Percentiles rank a stretch among this genome's conserved stretches.
Conservation (phyloP, 179 eudicot species). For the Spinacia oleracea region DNA sequence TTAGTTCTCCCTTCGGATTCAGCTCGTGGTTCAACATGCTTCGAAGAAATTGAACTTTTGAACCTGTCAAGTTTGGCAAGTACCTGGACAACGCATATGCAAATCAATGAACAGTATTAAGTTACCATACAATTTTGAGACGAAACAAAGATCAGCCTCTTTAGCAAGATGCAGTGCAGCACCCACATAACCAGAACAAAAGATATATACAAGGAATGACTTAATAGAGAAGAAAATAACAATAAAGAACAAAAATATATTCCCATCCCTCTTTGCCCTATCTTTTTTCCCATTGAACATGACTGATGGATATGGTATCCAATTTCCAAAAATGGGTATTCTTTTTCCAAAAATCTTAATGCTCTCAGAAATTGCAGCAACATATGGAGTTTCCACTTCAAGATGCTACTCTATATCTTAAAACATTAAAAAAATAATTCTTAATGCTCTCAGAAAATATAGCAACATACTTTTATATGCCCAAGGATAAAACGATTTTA, state of each 20-base stretch:
- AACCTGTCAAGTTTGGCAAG: constrained; percentile 81
- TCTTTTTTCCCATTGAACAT: not conserved
- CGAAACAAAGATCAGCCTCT: not conserved
- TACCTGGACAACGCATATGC: constrained; percentile 41
- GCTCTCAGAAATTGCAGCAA: no score
- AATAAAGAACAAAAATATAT: not conserved
- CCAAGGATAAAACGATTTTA: not conserved
- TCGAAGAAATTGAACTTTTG: constrained; percentile 36
- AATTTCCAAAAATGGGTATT: not conserved
- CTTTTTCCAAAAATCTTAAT: not conserved
- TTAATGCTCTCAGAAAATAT: not conserved
- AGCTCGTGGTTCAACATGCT: constrained; percentile 41
- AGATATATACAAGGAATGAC: not conserved
- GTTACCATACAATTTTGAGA: not conserved
- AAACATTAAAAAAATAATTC: not conserved
- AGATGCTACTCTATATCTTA: not conserved
- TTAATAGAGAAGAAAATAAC: not conserved
- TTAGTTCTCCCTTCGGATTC: constrained; percentile 36
- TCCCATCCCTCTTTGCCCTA: not conserved
- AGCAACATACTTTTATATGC: not conserved
- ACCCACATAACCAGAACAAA: not conserved
- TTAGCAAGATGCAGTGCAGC: not conserved
- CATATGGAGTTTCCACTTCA: no score
- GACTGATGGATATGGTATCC: not conserved
- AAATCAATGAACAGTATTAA: constrained; percentile 11